Evolutionary conservation across 306 rosid species (phyloP), one percentile per base, ranked within the genome.

Genomic region (Cicer bijugum): DNA sequence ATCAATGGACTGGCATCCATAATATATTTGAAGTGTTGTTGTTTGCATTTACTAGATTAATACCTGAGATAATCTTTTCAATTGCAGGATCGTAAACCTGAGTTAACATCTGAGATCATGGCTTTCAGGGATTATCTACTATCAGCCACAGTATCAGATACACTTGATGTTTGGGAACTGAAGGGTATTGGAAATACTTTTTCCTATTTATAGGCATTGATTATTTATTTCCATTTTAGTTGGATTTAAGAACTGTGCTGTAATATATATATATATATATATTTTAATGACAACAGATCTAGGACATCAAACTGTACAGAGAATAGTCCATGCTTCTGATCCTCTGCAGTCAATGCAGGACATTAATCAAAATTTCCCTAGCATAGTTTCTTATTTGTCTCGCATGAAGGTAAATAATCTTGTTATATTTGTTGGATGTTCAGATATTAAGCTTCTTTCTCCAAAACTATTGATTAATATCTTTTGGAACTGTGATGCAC

Each of bases 281-380:
- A 19, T 60, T 72, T 67, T 39, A 50, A 50, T 84, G 64, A 59
- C 62, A 67, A 88, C 90, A 94, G 97, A 94, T 85, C 86, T 94
- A 58, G 99, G 99, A 35, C 96, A 91, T 81, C 99, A 94, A 87
- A 90, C 99, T 75, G 96, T 94, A 76, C 99, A 94, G 90, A 91
- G 97, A 84, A 89, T 94, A 79, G 97, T 94, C 58, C 95, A 82
- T 74, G 97, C 99, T 75, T 86, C 99, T 78, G 97, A 94, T 88
- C 99, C 99, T 76, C 80, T 94, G 83, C 96, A 90, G 76, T 87
- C 97, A 84, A 94, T 94, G 99, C 97, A 91, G 76, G 99, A 94
- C 78, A 94, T 94, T 71, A 94, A 82, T 87, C 99, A 94, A 82
- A 94, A 94, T 79, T 94, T 94, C 83, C 99, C 96, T 8, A 94